Conservation (phyloP, 768 basidiomycete species). For the Holtermanniella nyarrowii region DNA sequence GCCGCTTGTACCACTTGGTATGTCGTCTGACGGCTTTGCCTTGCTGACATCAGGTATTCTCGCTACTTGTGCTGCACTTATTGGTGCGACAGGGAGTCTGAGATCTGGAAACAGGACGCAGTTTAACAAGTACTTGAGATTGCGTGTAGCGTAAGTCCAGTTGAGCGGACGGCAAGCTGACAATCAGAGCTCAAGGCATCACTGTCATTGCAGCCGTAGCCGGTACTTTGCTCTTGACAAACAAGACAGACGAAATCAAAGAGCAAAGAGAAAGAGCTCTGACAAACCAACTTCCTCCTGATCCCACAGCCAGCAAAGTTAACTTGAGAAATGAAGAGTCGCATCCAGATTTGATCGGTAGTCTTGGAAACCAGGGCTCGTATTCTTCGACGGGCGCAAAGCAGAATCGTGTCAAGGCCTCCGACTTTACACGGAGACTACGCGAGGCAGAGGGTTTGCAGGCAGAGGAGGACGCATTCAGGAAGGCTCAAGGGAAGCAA, state of each 20-base stretch:
- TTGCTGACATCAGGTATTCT: constrained; percentile 18
- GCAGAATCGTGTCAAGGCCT: constrained; percentile 22
- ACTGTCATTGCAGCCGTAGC: constrained; percentile 36
- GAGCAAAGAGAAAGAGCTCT: constrained; percentile 5
- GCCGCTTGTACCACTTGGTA: constrained; percentile 34
- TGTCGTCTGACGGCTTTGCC: constrained; percentile 4
- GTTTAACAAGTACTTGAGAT: constrained; percentile 34
- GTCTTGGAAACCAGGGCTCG: neutral
- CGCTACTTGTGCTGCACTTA: constrained; percentile 30
- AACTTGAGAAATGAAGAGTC: constrained; percentile 1
- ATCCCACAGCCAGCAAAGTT: constrained; percentile 16
- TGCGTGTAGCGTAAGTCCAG: constrained; percentile 32
- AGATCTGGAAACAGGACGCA: constrained; percentile 32
- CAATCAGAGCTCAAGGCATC: constrained; percentile 31
- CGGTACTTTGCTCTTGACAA: constrained; percentile 14
- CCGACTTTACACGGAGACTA: constrained; percentile 36
- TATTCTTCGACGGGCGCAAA: constrained; percentile 5
- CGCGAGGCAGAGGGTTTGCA: constrained; percentile 33
- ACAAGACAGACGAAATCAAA: constrained; percentile 10
- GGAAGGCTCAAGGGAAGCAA: constrained; percentile 2
- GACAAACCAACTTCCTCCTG: constrained; percentile 32
- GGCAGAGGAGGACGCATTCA: constrained; percentile 25
- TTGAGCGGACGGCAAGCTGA: neutral
- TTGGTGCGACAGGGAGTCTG: constrained; percentile 28
- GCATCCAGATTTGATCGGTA: neutral